Evolutionary conservation across 2,329 filamentous ascomycete genomes (phyloP), one percentile per base, ranked within the genome.

Genomic region (Akanthomyces lecanii): DNA sequence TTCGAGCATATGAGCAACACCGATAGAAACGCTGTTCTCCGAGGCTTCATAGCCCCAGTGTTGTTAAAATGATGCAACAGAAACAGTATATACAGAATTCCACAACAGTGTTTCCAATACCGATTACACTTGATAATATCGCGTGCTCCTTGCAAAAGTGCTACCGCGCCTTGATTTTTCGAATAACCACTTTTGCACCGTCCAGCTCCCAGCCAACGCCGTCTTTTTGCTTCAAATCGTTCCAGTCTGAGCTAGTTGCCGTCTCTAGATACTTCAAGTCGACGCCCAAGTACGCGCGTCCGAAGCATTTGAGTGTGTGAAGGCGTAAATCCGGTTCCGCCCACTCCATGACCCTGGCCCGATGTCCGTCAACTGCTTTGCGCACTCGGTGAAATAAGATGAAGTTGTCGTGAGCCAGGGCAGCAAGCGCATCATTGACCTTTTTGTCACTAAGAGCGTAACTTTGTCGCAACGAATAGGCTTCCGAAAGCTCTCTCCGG

Each of bases 141-240:
- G 30, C n/a, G 21, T 18, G 14, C 18, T 10, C 11, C 11, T 40
- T 23, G 18, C 10, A 18, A 11, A 28, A 5, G 16, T 11, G 21
- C 30, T 61, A 64, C 30, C 58, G 44, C 53, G 74, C 76, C 70
- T 77, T 81, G 21, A 82, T 75, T 70, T 77, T 83, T 61, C 90
- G 84, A 71, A 98, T 94, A n/a, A 92, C 80, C 38, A 97, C 88
- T 70, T 79, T 89, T 50, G 83, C 81, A 5, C 84, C 88, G 47
- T 91, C 87, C 69, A 91, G 78, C 71, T 92, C 85, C 95, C 95
- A 99, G 0, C 92, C 92, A 1, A 98, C 89, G 3, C 87, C 87
- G 71, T 91, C 86, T 67, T 84, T 79, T 40, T 84, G 81, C 63
- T 77, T 82, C 70, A 98, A 76, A 57, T 86, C 85, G 12, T 85